Evolutionary conservation across 352 stramenopile genomes (phyloP).

Genomic region (Aphanomyces stellatus): DNA sequence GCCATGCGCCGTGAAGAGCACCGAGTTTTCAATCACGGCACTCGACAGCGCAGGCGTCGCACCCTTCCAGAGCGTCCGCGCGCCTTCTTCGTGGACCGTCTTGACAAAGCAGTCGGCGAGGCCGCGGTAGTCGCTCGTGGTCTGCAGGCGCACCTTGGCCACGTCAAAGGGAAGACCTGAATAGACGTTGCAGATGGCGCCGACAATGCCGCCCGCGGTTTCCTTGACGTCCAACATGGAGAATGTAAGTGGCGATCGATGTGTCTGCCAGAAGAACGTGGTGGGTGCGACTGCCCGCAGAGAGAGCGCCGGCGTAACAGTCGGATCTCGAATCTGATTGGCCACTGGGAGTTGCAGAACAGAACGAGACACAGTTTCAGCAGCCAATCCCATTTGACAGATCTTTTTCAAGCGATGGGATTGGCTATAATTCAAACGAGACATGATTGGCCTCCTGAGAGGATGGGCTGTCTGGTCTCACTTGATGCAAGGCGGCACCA

Average conservation of each 20-base stretch:
- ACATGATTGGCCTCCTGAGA: too few species aligned
- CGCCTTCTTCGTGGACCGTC: constrained; percentile 63
- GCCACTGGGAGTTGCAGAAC: not conserved
- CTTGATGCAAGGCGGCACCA: too few species aligned
- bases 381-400: not conserved
- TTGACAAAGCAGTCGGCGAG: constrained; percentile 52
- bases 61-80: constrained; percentile 78
- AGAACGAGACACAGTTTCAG: not conserved
- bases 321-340: too few species aligned
- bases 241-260: not conserved
- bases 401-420: not conserved
- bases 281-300: too few species aligned
- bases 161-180: constrained; percentile 79
- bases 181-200: constrained; percentile 76
- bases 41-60: constrained; percentile 73
- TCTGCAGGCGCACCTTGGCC: constrained; percentile 80
- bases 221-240: constrained; percentile 49
- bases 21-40: constrained; percentile 86
- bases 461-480: too few species aligned
- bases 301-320: too few species aligned
- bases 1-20: constrained; percentile 86
- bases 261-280: too few species aligned
- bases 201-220: constrained; percentile 58
- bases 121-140: constrained; percentile 51
- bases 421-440: not conserved